Evolutionary conservation across 192 early-diverging fungal species (phyloP).

Genomic region (Coemansia sp.): DNA sequence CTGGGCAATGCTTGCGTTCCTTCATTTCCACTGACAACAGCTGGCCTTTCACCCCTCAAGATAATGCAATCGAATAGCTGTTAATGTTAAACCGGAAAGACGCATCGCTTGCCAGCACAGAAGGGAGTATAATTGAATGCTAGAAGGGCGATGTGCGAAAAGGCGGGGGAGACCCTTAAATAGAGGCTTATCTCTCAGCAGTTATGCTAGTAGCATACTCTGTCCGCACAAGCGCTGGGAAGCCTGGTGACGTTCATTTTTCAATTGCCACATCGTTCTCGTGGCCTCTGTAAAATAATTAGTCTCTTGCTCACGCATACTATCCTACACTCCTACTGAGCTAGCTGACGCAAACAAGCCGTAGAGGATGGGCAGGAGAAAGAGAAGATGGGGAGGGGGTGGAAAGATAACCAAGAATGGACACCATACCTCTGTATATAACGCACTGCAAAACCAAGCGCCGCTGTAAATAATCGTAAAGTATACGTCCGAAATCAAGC

Average conservation of each 20-base stretch:
- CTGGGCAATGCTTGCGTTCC: not conserved
- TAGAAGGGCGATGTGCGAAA: slow-evolving; percentile 2
- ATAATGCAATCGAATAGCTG: not conserved
- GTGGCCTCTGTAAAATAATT: not conserved
- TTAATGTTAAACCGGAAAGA: not conserved
- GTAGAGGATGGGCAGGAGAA: not conserved
- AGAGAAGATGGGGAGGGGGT: not conserved
- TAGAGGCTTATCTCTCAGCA: slow-evolving; percentile 5
- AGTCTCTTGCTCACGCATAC: not conserved
- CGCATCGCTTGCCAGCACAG: not conserved
- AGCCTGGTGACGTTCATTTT: not conserved
- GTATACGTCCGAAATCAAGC: not conserved
- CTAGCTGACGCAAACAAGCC: not conserved
- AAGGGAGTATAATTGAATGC: not conserved
- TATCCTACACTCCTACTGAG: not conserved
- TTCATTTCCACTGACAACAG: not conserved
- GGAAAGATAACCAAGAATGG: slow-evolving; percentile 3
- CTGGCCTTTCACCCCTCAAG: not conserved
- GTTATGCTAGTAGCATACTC: slow-evolving; percentile 14
- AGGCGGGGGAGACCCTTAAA: not conserved
- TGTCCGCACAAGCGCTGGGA: not conserved
- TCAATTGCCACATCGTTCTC: not conserved
- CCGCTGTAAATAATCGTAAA: not conserved
- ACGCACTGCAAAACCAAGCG: not conserved
- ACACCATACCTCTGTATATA: not conserved